These are phyloP conservation scores for Penicillium crustosum DNA, from an alignment of 2,329 filamentous ascomycete genomes.

Conservation along the genomic window DNA sequence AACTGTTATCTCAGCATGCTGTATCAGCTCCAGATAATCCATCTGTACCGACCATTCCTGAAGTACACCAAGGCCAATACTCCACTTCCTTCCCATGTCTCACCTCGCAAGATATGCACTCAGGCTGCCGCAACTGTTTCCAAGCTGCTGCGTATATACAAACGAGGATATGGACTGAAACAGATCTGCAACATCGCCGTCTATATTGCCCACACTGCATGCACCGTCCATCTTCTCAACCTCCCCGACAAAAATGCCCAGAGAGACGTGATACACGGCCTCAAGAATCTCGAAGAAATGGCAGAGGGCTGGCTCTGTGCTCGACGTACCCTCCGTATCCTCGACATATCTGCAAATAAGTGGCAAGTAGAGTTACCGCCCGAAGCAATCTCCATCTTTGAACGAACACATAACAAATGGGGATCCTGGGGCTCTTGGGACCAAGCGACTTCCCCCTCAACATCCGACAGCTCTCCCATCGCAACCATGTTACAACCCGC, in stretches of 20 bases:
- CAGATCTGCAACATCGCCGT: slow-evolving; percentile 97
- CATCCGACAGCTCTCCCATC: slow-evolving; percentile 28
- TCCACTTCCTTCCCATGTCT: slow-evolving; percentile 81
- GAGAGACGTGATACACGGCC: slow-evolving; percentile 83
- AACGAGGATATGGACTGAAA: slow-evolving; percentile 82
- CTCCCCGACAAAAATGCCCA: slow-evolving; percentile 87
- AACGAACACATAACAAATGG: slow-evolving; percentile 76
- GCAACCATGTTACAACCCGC: slow-evolving; percentile 17
- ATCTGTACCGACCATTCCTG: slow-evolving; percentile 91
- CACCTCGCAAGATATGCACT: slow-evolving; percentile 85
- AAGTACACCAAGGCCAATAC: slow-evolving; percentile 82
- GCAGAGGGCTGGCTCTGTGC: slow-evolving; percentile 93
- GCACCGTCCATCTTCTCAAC: slow-evolving; percentile 91
- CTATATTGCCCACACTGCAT: slow-evolving; percentile 92
- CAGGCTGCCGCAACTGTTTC: slow-evolving; percentile 87
- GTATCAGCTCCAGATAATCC: slow-evolving; percentile 91
- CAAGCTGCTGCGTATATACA: slow-evolving; percentile 91
- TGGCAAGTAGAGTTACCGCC: slow-evolving; percentile 86
- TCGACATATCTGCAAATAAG: slow-evolving; percentile 80
- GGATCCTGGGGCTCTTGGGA: slow-evolving; percentile 62
- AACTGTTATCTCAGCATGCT: slow-evolving; percentile 71
- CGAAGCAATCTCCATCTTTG: slow-evolving; percentile 74
- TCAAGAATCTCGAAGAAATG: slow-evolving; percentile 92
- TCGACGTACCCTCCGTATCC: slow-evolving; percentile 76
- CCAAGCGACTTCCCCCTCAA: slow-evolving; percentile 34